These are phyloP conservation scores for Crithidia thermophila DNA, from an alignment of 208 protist genomes.

Conservation along the genomic window DNA sequence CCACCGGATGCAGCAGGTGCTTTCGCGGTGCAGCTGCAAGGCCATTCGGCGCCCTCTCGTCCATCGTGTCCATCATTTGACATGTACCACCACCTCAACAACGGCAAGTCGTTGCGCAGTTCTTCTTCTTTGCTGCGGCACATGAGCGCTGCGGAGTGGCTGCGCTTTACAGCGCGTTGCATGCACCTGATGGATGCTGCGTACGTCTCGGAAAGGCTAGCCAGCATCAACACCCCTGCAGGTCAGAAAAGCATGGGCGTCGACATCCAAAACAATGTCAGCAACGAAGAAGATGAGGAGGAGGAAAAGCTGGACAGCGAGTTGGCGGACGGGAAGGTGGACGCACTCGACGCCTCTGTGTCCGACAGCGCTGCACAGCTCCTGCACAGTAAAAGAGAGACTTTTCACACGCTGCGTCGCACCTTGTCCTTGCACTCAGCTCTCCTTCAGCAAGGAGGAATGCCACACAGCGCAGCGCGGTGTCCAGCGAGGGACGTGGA, in stretches of 20 bases:
- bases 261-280: no score
- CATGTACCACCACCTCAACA: no score
- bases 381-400: not conserved
- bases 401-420: slow-evolving; percentile 1
- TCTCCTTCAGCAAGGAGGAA: not conserved
- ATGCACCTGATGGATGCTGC: not conserved
- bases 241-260: no score
- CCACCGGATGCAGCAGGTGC: not conserved
- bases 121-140: no score
- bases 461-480: no score
- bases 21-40: slow-evolving; percentile 5
- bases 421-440: not conserved
- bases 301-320: no score
- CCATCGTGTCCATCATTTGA: no score
- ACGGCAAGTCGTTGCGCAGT: no score
- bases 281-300: not conserved
- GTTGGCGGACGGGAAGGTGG: no score
- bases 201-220: not conserved
- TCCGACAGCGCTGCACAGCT: not conserved
- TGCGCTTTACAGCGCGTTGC: not conserved
- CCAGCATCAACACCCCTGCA: no score
- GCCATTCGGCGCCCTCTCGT: no score
- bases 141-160: slow-evolving; percentile 4
- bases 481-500: no score
- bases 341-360: not conserved